Percentiles rank a stretch among this genome's conserved stretches.
phyloP scores from a whole-genome alignment of 2,329 filamentous ascomycete genomes.

The Curvularia verruculosa region DNA sequence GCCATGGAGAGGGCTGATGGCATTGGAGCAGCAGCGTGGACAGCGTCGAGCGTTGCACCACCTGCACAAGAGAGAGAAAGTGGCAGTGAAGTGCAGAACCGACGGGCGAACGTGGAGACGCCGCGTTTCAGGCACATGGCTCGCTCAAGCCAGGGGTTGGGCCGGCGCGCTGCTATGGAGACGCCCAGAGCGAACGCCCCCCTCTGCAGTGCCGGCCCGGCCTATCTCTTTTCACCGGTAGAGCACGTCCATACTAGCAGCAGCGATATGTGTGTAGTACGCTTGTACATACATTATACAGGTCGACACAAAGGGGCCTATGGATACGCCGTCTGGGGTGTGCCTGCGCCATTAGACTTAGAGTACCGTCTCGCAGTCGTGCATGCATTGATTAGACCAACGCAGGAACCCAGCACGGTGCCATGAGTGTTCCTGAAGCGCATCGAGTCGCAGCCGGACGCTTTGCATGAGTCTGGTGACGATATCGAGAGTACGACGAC shows the following conservation, averaged over 20 bases:
- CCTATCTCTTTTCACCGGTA: slow-evolving; percentile 2
- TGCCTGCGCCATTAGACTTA: slow-evolving; percentile 1
- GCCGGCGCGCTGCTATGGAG: neutral
- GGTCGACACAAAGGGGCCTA: neutral
- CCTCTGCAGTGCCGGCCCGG: neutral
- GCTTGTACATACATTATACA: neutral
- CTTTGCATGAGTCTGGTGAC: neutral
- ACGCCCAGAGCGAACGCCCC: slow-evolving; percentile 1
- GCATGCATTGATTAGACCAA: slow-evolving; percentile 4
- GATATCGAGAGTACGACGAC: neutral
- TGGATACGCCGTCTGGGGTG: neutral
- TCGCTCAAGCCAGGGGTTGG: slow-evolving; percentile 3
- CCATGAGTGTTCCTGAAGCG: slow-evolving; percentile 10
- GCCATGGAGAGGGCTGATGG: slow-evolving; percentile 20
- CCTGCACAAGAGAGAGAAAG: slow-evolving; percentile 1
- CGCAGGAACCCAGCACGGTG: slow-evolving; percentile 17
- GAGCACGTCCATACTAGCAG: neutral
- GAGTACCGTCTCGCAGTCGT: neutral
- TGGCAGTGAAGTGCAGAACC: slow-evolving; percentile 7
- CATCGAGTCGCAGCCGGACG: slow-evolving; percentile 8
- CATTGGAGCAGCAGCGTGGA: slow-evolving; percentile 14
- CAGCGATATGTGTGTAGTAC: neutral
- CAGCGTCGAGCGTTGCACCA: slow-evolving; percentile 3
- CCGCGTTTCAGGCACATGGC: slow-evolving; percentile 19
- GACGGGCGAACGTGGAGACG: slow-evolving; percentile 7